Conservation (phyloP, 202 grass and related monocot genomes). For the Zizania palustris region DNA sequence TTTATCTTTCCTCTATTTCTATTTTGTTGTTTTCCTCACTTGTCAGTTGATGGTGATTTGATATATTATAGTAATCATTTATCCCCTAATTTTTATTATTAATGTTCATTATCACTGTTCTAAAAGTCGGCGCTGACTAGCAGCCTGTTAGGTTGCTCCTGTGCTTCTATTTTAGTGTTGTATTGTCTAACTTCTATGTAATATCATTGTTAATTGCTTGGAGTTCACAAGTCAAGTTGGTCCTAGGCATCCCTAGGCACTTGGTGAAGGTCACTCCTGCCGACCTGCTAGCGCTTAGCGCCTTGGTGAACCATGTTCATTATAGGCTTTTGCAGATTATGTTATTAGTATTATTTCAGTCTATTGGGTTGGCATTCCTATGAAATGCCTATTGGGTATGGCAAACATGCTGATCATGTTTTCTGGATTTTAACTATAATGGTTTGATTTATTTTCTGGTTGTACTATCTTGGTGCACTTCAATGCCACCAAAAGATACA, state of each 20-base stretch:
- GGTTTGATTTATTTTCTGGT: background rate
- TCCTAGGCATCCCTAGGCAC: too few relatives aligned
- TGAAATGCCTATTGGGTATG: constrained; percentile 29
- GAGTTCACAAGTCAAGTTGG: too few relatives aligned
- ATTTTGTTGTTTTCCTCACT: background rate
- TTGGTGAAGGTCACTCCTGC: too few relatives aligned
- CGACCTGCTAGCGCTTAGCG: too few relatives aligned
- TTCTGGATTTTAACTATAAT: constrained; percentile 8
- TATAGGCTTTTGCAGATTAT: constrained; percentile 1
- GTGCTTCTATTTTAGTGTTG: too few relatives aligned
- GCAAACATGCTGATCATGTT: constrained; percentile 10
- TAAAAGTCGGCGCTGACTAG: too few relatives aligned
- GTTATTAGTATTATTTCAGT: constrained; percentile 5
- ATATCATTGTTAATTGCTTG: too few relatives aligned
- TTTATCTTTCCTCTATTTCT: background rate
- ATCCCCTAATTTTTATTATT: background rate
- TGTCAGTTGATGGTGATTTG: constrained; percentile 30
- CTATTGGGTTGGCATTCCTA: constrained; percentile 1
- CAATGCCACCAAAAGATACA: background rate
- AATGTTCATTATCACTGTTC: background rate
- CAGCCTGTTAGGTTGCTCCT: too few relatives aligned
- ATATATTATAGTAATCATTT: background rate
- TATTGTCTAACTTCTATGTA: too few relatives aligned
- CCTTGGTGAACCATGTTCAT: background rate
- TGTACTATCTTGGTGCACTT: background rate